These are phyloP conservation scores for Gossypium lobatum DNA, from an alignment of 441 rosid species.

Conservation along the genomic window DNA sequence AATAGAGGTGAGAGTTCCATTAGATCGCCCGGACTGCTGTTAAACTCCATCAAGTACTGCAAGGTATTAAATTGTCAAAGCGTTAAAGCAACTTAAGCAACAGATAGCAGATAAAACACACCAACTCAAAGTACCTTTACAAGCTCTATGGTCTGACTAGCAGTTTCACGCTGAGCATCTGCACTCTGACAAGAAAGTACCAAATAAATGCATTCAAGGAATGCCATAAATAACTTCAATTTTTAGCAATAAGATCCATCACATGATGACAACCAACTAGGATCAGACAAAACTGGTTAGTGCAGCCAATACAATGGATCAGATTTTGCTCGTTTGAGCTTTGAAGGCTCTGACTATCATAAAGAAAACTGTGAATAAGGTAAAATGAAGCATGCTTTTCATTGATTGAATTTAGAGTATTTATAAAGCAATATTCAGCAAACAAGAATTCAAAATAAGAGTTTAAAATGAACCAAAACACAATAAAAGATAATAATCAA, in stretches of 20 bases:
- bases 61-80: slow-evolving; percentile 18
- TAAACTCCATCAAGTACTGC: slow-evolving; percentile 99
- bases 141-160: slow-evolving; percentile 96
- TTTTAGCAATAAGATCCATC: background rate
- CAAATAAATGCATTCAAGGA: slow-evolving; percentile 14
- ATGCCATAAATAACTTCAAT: background rate
- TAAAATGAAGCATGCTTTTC: too few species aligned
- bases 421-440: too few species aligned
- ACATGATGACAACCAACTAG: slow-evolving; percentile 5
- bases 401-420: too few species aligned
- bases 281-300: background rate
- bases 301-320: slow-evolving; percentile 6
- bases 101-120: slow-evolving; percentile 10
- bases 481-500: too few species aligned
- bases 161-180: slow-evolving; percentile 98
- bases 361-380: too few species aligned
- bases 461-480: too few species aligned
- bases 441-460: too few species aligned
- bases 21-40: slow-evolving; percentile 96
- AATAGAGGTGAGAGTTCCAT: slow-evolving; percentile 98
- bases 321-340: background rate
- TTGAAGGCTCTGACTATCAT: too few species aligned
- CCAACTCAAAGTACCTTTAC: slow-evolving; percentile 58
- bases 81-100: slow-evolving; percentile 19
- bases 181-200: slow-evolving; percentile 69